These are phyloP conservation scores for Hypoxylon sp. DNA, from an alignment of 2,329 filamentous ascomycete species.

Conservation along the genomic window DNA sequence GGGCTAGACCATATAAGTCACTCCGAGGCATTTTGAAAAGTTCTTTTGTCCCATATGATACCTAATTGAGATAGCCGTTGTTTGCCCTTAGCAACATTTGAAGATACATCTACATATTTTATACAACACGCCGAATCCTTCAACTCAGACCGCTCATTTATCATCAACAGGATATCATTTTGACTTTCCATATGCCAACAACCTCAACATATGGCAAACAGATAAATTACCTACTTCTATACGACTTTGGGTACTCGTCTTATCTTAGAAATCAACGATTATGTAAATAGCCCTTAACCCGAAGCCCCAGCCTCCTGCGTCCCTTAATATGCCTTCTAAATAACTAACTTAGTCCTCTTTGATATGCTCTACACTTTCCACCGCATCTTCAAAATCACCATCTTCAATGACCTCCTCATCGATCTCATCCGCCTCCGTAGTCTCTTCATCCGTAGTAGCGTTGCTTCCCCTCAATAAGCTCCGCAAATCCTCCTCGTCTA, in stretches of 20 bases:
- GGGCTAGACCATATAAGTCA: not conserved
- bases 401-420: slow-evolving; percentile 46
- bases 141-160: not conserved
- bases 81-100: not conserved
- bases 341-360: slow-evolving; percentile 4
- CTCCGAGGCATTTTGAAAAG: not conserved
- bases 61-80: not conserved
- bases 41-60: not conserved
- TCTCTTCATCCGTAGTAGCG: slow-evolving; percentile 51
- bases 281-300: not conserved
- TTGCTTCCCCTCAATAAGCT: slow-evolving; percentile 60
- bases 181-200: not conserved
- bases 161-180: not conserved
- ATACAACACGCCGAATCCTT: not conserved
- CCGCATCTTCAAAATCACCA: slow-evolving; percentile 44
- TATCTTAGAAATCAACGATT: slow-evolving; percentile 4
- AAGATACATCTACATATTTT: not conserved
- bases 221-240: not conserved
- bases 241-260: not conserved
- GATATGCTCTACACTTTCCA: slow-evolving; percentile 1
- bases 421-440: slow-evolving; percentile 45
- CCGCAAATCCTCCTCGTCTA: slow-evolving; percentile 72
- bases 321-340: not conserved
- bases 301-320: not conserved
- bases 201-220: not conserved